These are phyloP conservation scores for Chaetothyriales sp. DNA, from an alignment of 2,329 filamentous ascomycete species.

Conservation along the genomic window DNA sequence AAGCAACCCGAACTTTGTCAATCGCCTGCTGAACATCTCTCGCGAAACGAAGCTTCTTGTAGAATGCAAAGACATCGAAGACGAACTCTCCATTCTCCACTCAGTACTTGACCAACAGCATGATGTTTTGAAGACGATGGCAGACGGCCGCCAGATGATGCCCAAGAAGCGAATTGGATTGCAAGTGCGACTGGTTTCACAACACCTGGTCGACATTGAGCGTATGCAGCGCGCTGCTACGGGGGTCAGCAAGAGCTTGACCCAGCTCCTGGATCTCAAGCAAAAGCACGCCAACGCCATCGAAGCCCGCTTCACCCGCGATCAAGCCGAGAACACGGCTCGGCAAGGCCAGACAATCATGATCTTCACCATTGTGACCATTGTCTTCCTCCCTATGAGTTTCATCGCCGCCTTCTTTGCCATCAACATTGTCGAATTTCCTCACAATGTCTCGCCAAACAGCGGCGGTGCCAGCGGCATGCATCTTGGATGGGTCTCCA, in stretches of 20 bases:
- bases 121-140: slow-evolving; percentile 35
- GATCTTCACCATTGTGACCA: slow-evolving; percentile 47
- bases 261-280: slow-evolving; percentile 52
- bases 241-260: slow-evolving; percentile 46
- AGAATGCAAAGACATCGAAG: slow-evolving; percentile 54
- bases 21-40: slow-evolving; percentile 43
- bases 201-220: slow-evolving; percentile 46
- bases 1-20: slow-evolving; percentile 31
- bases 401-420: slow-evolving; percentile 45
- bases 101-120: slow-evolving; percentile 40
- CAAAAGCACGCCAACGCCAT: slow-evolving; percentile 57
- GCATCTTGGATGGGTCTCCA: slow-evolving; percentile 37
- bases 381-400: slow-evolving; percentile 42
- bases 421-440: slow-evolving; percentile 40
- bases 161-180: slow-evolving; percentile 5
- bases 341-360: slow-evolving; percentile 44
- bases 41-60: slow-evolving; percentile 45
- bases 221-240: slow-evolving; percentile 51
- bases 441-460: slow-evolving; percentile 16
- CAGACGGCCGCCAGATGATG: slow-evolving; percentile 25
- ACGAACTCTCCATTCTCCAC: slow-evolving; percentile 51
- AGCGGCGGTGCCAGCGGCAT: slow-evolving; percentile 24
- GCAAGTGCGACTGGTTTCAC: slow-evolving; percentile 44
- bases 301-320: slow-evolving; percentile 36
- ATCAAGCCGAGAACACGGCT: slow-evolving; percentile 49